These are phyloP conservation scores for Saccharum hybrid DNA, from an alignment of 202 grass and related monocot species.

Conservation along the genomic window DNA sequence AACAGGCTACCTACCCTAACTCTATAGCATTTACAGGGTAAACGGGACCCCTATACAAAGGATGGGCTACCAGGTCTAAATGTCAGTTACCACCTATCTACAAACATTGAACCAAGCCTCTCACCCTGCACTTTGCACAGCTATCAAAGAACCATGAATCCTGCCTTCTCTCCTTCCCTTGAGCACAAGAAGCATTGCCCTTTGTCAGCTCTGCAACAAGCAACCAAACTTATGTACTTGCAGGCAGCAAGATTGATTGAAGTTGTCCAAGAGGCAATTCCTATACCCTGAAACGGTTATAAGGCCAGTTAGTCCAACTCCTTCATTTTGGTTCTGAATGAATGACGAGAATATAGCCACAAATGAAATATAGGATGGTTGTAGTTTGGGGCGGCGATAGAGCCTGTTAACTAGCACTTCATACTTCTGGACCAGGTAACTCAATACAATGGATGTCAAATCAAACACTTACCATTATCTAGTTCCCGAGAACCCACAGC, in stretches of 20 bases:
- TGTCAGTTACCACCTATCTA: slow-evolving; percentile 69
- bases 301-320: slow-evolving; percentile 27
- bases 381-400: background rate
- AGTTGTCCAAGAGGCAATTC: slow-evolving; percentile 36
- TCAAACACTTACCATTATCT: slow-evolving; percentile 31
- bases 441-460: slow-evolving; percentile 1
- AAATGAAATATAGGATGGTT: background rate
- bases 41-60: slow-evolving; percentile 50
- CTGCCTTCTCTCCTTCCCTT: slow-evolving; percentile 8
- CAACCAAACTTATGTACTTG: slow-evolving; percentile 35
- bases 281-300: slow-evolving; percentile 47
- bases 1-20: slow-evolving; percentile 45
- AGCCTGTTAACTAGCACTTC: slow-evolving; percentile 1
- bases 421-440: background rate
- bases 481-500: slow-evolving; percentile 41
- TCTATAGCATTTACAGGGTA: slow-evolving; percentile 72
- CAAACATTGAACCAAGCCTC: slow-evolving; percentile 51
- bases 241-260: slow-evolving; percentile 25
- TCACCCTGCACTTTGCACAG: slow-evolving; percentile 37
- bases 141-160: slow-evolving; percentile 26
- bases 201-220: slow-evolving; percentile 26
- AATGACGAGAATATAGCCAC: background rate
- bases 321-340: slow-evolving; percentile 12
- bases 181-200: slow-evolving; percentile 21
- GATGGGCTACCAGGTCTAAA: slow-evolving; percentile 56